These are phyloP conservation scores for Cyberlindnera amylophila DNA, from an alignment of 805 yeast genomes.

Conservation along the genomic window DNA sequence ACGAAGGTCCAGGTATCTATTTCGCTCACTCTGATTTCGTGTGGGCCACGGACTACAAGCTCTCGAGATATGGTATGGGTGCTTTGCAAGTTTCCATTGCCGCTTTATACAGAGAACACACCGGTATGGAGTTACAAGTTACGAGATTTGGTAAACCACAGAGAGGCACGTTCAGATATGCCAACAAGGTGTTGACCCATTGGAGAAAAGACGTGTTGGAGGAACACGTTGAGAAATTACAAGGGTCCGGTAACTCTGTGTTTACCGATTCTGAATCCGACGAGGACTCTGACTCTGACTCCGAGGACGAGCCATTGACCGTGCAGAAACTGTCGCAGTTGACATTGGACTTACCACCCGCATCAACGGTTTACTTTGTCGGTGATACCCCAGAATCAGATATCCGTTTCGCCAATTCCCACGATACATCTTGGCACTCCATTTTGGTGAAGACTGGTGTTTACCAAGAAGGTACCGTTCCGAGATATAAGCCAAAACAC, in stretches of 20 bases:
- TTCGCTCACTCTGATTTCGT: constrained; percentile 91
- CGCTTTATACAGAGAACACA: constrained; percentile 78
- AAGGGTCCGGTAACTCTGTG: constrained; percentile 30
- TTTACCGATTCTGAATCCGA: constrained; percentile 26
- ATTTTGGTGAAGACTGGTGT: constrained; percentile 86
- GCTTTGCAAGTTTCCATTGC: constrained; percentile 87
- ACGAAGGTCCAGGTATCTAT: constrained; percentile 78
- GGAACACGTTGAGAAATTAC: constrained; percentile 58
- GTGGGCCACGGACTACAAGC: constrained; percentile 85
- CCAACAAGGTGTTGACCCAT: constrained; percentile 66
- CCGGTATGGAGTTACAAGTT: constrained; percentile 76
- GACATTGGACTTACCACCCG: constrained; percentile 66
- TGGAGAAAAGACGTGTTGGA: constrained; percentile 81
- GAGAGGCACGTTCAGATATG: constrained; percentile 78
- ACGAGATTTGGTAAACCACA: constrained; percentile 90
- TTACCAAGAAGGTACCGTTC: constrained; percentile 73
- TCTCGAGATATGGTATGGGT: constrained; percentile 91
- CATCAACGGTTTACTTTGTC: constrained; percentile 81
- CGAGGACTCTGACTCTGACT: constrained; percentile 24
- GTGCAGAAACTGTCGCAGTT: constrained; percentile 42
- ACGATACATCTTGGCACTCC: constrained; percentile 81
- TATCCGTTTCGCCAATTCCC: constrained; percentile 82
- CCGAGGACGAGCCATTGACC: constrained; percentile 42
- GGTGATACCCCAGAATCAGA: constrained; percentile 92
- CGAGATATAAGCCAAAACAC: constrained; percentile 76